Evolutionary conservation across 2,329 filamentous ascomycete species (phyloP), one percentile per base, ranked within the genome.

Genomic region (Neonectria magnoliae): DNA sequence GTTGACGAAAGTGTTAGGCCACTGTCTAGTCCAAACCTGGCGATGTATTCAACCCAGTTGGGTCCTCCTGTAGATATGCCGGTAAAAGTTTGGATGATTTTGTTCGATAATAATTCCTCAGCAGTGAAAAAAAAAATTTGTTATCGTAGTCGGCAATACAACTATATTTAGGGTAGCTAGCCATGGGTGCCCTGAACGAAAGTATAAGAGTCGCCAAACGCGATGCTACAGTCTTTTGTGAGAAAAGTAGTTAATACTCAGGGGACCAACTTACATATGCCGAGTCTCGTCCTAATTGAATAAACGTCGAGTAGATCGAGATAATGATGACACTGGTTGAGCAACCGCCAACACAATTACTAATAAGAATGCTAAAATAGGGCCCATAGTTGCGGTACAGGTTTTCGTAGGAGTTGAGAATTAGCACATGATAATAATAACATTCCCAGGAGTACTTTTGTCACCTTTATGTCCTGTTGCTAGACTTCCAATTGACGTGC

Each of bases 201-300:
- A 8, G 63, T 65, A 20, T 62, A 65, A 13, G 63, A 65, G 42
- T 65, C 63, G 1, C 63, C 63, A 31, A 65, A 65, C 1, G 58
- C 47, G 20, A 66, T 33, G 5, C 56, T 66, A 13, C 0, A 4
- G 8, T 18, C 1, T 8, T 2, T n/a, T 27, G 44, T 48, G 44
- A 48, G 44, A 48, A 16, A n/a, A 8, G 22, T 2, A 29, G 3
- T 9, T 4, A 22, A 9, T 16, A 7, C 9, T 7, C 1, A 2
- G 8, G 13, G 20, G 3, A 16, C 11, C 1, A 9, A 48, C 44
- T 1, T 25, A 48, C 44, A 48, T 27, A 14, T 48, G 44, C 20
- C 9, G 27, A 16, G 14, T 48, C 14, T 48, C 25, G 1, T 48
- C 13, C 44, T 22, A 48, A 16, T 29, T 16, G 22, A 48, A 48